These are phyloP conservation scores for Leishmania lainsoni DNA, from an alignment of 208 protist species.

Conservation along the genomic window DNA sequence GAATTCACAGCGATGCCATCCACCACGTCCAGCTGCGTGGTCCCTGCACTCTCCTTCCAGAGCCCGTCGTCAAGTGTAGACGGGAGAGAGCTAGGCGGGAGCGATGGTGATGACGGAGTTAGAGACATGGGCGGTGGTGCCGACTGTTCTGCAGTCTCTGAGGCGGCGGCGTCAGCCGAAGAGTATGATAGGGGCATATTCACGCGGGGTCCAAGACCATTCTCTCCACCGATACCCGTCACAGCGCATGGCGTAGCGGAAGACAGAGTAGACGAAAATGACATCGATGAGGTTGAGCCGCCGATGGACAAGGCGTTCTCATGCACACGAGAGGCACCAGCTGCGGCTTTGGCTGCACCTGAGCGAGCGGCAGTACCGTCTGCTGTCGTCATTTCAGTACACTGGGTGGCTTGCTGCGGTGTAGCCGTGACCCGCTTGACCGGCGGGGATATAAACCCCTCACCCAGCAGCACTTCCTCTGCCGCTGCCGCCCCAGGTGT, in stretches of 20 bases:
- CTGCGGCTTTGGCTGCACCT: neutral
- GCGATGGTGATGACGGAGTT: neutral
- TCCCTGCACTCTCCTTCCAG: constrained; percentile 15
- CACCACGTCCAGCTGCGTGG: neutral
- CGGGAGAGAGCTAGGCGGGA: constrained; percentile 15
- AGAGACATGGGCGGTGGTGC: neutral
- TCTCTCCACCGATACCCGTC: neutral
- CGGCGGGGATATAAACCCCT: constrained; percentile 20
- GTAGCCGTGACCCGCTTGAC: constrained; percentile 20
- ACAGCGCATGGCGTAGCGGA: neutral
- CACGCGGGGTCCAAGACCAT: no score
- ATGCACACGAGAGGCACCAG: neutral
- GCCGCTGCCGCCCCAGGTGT: neutral
- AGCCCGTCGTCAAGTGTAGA: constrained; percentile 35
- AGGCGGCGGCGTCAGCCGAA: neutral
- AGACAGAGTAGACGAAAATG: neutral
- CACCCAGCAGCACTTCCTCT: constrained; percentile 26
- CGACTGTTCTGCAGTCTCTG: neutral
- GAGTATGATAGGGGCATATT: neutral
- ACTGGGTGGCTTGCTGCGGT: constrained; percentile 8
- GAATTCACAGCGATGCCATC: constrained; percentile 9
- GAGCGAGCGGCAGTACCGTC: neutral
- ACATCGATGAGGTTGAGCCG: neutral
- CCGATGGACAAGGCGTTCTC: neutral
- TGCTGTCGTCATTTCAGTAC: neutral